Conservation (phyloP, 306 rosid species). For the apple (Malus domestica) region ASM211411v1 NC_041804.1:10719001-10719500, state of each 20-base stretch:
- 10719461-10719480: slow-evolving; percentile 45
- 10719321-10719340: slow-evolving; percentile 5
- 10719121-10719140: neutral
- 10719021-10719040: slow-evolving; percentile 49
- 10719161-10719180: neutral
- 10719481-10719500: slow-evolving; percentile 28
- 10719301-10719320: slow-evolving; percentile 18
- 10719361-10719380: slow-evolving; percentile 40
- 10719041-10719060: slow-evolving; percentile 24
- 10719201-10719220: slow-evolving; percentile 38
- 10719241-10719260: slow-evolving; percentile 26
- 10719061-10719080: slow-evolving; percentile 39
- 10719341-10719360: slow-evolving; percentile 2
- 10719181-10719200: neutral
- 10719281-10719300: slow-evolving; percentile 45
- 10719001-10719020: slow-evolving; percentile 63
- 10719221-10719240: slow-evolving; percentile 24
- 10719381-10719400: slow-evolving; percentile 26
- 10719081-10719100: slow-evolving; percentile 9
- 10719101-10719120: neutral
- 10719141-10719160: neutral
- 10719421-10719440: slow-evolving; percentile 31
- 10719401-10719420: slow-evolving; percentile 25
- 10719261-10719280: slow-evolving; percentile 27
- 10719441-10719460: slow-evolving; percentile 39